These are phyloP conservation scores for Aspergillus viridinutans DNA, from an alignment of 2,329 filamentous ascomycete species.

Conservation along the genomic window DNA sequence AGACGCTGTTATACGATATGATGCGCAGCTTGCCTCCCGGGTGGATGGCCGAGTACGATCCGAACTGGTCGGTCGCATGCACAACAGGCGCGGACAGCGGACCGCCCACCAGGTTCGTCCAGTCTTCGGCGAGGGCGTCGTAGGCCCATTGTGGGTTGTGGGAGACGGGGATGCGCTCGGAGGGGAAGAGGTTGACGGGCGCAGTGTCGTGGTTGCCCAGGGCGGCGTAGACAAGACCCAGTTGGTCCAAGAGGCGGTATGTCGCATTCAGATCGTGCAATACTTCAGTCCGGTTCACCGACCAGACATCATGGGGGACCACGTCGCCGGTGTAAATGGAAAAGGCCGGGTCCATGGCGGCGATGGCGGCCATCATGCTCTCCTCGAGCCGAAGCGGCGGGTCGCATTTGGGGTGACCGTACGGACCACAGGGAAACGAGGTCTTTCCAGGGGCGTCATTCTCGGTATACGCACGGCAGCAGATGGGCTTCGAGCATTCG, in stretches of 20 bases:
- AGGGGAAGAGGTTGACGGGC: conserved; percentile 51
- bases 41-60: conserved; percentile 35
- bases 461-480: conserved; percentile 52
- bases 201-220: conserved; percentile 56
- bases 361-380: conserved; percentile 47
- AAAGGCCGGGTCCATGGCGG: conserved; percentile 46
- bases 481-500: conserved; percentile 57
- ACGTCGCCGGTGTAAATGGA: conserved; percentile 60
- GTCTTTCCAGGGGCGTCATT: conserved; percentile 48
- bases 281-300: conserved; percentile 30
- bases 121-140: conserved; percentile 44
- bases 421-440: conserved; percentile 48
- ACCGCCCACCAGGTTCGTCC: conserved; percentile 44
- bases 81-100: not conserved
- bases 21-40: conserved; percentile 49
- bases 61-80: conserved; percentile 11
- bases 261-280: conserved; percentile 41
- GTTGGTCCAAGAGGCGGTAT: conserved; percentile 45
- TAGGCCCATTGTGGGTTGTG: conserved; percentile 52
- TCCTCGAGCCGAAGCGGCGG: conserved; percentile 49
- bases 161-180: conserved; percentile 33
- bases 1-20: conserved; percentile 58
- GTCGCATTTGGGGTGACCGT: conserved; percentile 54
- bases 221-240: conserved; percentile 49
- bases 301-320: conserved; percentile 48